Base-by-base conservation (phyloP, 108 stramenopile species). In the Fistulifera pelliculosa region DNA sequence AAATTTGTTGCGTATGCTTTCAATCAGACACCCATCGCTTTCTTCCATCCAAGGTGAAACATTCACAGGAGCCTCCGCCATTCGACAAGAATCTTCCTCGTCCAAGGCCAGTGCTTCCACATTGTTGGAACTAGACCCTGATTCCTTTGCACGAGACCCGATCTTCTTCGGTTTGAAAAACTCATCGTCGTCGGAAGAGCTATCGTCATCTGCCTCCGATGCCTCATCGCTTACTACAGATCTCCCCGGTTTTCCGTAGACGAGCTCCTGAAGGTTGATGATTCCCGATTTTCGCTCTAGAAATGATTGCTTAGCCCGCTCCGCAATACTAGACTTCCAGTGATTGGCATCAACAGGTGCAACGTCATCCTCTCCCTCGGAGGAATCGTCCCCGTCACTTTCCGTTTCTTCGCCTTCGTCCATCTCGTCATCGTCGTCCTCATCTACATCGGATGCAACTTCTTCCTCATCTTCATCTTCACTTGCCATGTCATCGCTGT, bases 1-100 rank as follows among this genome's bases (percentile, higher is more conserved):
- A 63, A 98, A 98, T 67, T 87, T 88, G 66, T 94, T 66, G 8
- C 90, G 65, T 7, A 96, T 64, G 3, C 72, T 73, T 59, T 91
- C 93, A 38, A 93, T 64, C 18, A 86, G 56, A 56, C 81, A 79
- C 39, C 80, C 83, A 1, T 72, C 86, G 31, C 85, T 83, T 53
- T 90, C 86, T 51, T 79, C 69, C 1, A 87, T 59, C 85, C 89
- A 90, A 7, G 60, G 65, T 26, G 68, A 52, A 43, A 87, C 48
- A 31, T 80, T 71, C 42, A 81, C 70, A 13, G 44, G 53, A n/a
- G 49, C 13, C 26, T 43, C 57, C 23, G 48, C 38, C 21, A 58
- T 49, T 47, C 79, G 51, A 24, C 79, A 81, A 1, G 86, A 88
- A 60, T 88, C 81, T 25, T 80, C 68, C 56, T 88, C 86, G 15